phyloP scores from a whole-genome alignment of 2,329 filamentous ascomycete species.

The Rutstroemia sp. region DNA sequence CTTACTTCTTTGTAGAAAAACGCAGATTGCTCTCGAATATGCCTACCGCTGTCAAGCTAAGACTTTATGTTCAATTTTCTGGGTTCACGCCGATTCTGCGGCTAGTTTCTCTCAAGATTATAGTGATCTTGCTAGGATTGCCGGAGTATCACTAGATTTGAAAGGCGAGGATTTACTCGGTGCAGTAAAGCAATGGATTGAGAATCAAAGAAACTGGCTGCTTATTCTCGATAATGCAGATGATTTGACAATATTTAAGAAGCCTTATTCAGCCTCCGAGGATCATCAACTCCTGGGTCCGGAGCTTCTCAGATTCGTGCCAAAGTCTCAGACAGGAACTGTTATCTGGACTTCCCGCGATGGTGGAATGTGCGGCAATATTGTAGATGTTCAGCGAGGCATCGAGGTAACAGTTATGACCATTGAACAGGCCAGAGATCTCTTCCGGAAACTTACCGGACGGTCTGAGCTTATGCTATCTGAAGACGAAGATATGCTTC shows the following conservation, averaged over 20 bases:
- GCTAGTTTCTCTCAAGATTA: slow-evolving; percentile 30
- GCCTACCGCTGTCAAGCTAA: too few relatives aligned
- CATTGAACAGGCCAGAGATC: too few relatives aligned
- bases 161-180: slow-evolving; percentile 21
- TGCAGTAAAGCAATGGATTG: slow-evolving; percentile 16
- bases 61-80: too few relatives aligned
- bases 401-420: slow-evolving; percentile 16
- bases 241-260: too few relatives aligned
- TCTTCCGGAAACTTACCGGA: too few relatives aligned
- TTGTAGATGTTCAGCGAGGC: slow-evolving; percentile 20
- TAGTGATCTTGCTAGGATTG: slow-evolving; percentile 24
- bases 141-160: slow-evolving; percentile 19
- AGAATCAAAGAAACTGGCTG: slow-evolving; percentile 25
- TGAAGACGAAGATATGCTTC: too few relatives aligned
- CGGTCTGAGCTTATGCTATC: too few relatives aligned
- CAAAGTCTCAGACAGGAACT: slow-evolving; percentile 21
- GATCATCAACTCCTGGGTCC: neutral
- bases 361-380: slow-evolving; percentile 21
- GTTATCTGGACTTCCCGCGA: slow-evolving; percentile 32
- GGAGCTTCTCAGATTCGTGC: slow-evolving; percentile 22
- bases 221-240: slow-evolving; percentile 20
- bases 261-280: neutral
- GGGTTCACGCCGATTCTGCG: slow-evolving; percentile 27
- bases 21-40: too few relatives aligned
- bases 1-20: slow-evolving; percentile 31